A percentile compares a stretch with the other conserved stretches of the same genome.
Evolutionary conservation across 371 early-diverging fungal genomes (phyloP).

Genomic region (Mucor lusitanicus): DNA sequence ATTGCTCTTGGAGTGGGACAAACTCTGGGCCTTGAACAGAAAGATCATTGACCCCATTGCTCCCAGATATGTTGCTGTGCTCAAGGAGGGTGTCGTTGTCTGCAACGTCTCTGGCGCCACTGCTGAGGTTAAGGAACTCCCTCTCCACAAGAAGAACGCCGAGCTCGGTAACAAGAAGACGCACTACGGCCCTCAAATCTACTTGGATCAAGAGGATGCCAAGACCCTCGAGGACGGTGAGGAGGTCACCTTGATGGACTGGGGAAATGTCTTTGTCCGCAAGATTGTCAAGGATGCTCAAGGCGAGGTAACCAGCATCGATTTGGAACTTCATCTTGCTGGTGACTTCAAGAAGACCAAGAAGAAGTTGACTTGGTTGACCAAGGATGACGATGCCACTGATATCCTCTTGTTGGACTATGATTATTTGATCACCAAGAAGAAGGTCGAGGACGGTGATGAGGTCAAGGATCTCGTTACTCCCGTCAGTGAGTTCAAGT

Average conservation of each 20-base stretch:
- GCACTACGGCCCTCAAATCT: slow-evolving; percentile 75
- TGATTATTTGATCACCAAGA: slow-evolving; percentile 97
- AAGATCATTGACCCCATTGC: slow-evolving; percentile 96
- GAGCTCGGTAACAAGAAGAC: slow-evolving; percentile 91
- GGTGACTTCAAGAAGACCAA: slow-evolving; percentile 99
- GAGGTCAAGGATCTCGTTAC: slow-evolving; percentile 86
- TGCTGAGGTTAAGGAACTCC: slow-evolving; percentile 68
- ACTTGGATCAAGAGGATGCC: slow-evolving; percentile 93
- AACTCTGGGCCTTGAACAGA: slow-evolving; percentile 99
- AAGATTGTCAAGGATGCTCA: slow-evolving; percentile 57
- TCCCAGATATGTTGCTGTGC: slow-evolving; percentile 90
- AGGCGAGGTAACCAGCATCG: slow-evolving; percentile 52
- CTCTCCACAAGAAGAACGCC: slow-evolving; percentile 96
- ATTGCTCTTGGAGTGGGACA: slow-evolving; percentile 98
- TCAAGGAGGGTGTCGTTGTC: slow-evolving; percentile 64
- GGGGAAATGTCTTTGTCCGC: slow-evolving; percentile 97
- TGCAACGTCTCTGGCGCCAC: slow-evolving; percentile 67
- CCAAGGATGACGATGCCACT: slow-evolving; percentile 59
- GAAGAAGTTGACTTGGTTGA: slow-evolving; percentile 99
- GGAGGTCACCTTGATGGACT: slow-evolving; percentile 99
- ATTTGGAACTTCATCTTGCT: slow-evolving; percentile 80
- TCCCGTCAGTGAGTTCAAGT: slow-evolving; percentile 85
- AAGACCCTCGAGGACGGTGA: slow-evolving; percentile 79
- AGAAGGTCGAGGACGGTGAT: slow-evolving; percentile 96
- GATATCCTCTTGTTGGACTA: slow-evolving; percentile 83